Evolutionary conservation across 169 alveolate species (phyloP), one percentile per base, ranked within the genome.

Genomic region (Ichthyophthirius multifiliis): DNA sequence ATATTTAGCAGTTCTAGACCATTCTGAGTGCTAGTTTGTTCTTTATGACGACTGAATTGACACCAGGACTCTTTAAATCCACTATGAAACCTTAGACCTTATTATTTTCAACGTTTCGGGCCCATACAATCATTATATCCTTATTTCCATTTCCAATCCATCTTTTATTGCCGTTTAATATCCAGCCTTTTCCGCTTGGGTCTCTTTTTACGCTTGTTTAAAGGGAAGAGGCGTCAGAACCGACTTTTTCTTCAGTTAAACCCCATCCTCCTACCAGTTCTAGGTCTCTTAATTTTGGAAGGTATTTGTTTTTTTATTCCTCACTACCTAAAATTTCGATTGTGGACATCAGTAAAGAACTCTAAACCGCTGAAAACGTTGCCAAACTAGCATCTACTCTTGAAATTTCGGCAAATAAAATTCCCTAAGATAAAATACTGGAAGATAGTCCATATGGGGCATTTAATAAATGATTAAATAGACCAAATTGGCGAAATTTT

Each of bases 111-210:
- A 39, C 64, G 32, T 89, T 90, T 37, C 88, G 76, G 10, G 98
- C 98, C 93, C 93, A 95, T 6, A 92, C 87, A 2, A 93, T 82
- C 23, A 86, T 73, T 27, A 89, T 43, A 63, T 91, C 96, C 16
- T 65, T 73, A 30, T 83, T 83, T 2, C 95, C 97, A 74, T 92
- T 93, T 5, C 98, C 97, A 31, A 92, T 88, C 98, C 98, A 95
- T 55, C 95, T 91, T 46, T 95, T 95, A 31, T 34, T 44, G 0
- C 98, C 98, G 45, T 85, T 95, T 4, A 95, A 41, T 1, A 92
- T 15, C 65, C 71, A 95, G 1, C 97, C 96, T 27, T 89, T 96
- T n/a, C 31, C 31, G 31, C 71, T 39, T 32, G 87, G 89, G 1
- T 78, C 92, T 63, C 82, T 85, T 35, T 41, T 83, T 3, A 90